Conservation (phyloP, 1,284 basidiomycete genomes). For the Gomphus bonarii region DNA sequence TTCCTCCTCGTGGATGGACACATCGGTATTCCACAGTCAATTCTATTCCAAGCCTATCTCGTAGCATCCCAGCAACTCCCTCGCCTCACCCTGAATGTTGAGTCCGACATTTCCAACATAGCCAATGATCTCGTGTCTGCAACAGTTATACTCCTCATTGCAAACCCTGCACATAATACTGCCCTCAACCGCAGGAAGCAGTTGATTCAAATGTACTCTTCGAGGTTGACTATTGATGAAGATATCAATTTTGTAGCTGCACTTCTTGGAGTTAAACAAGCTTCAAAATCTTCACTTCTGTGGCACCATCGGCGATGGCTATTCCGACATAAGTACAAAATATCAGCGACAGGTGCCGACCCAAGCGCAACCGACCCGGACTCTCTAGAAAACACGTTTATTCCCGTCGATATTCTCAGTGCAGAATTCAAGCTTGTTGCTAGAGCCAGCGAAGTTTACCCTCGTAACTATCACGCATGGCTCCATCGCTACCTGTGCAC, state of each 20-base stretch:
- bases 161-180: conserved; percentile 57
- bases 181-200: conserved; percentile 49
- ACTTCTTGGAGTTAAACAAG: conserved; percentile 40
- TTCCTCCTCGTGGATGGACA: conserved; percentile 48
- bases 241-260: conserved; percentile 41
- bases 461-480: conserved; percentile 64
- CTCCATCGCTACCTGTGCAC: conserved; percentile 41
- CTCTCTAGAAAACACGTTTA: conserved; percentile 10
- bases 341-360: background rate
- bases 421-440: conserved; percentile 36
- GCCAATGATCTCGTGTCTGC: conserved; percentile 20
- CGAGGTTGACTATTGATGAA: background rate
- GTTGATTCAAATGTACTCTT: conserved; percentile 25
- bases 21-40: conserved; percentile 53
- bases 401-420: conserved; percentile 24
- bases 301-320: conserved; percentile 64
- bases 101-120: background rate
- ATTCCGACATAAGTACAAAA: conserved; percentile 23
- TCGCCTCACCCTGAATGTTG: conserved; percentile 3
- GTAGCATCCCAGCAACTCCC: conserved; percentile 19
- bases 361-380: background rate
- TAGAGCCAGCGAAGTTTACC: conserved; percentile 44
- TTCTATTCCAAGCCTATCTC: conserved; percentile 41
- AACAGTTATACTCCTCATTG: conserved; percentile 42
- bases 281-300: conserved; percentile 49